Conservation (phyloP, 1,139 yeast species). For the Eremothecium cymbalariae region DNA sequence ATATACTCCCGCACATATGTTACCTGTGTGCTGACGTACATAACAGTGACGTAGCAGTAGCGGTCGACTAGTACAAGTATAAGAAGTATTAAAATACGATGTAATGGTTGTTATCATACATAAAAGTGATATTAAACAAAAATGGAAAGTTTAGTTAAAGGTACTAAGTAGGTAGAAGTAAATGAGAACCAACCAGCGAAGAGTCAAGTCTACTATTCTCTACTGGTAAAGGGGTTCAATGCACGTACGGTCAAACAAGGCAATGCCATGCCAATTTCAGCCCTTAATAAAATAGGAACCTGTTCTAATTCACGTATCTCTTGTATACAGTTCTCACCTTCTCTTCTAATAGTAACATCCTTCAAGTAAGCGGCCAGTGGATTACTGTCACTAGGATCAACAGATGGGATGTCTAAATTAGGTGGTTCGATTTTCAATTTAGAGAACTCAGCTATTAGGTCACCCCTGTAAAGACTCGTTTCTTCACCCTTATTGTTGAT, state of each 20-base stretch:
- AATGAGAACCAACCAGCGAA: background rate
- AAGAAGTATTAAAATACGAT: no score
- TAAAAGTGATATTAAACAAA: background rate
- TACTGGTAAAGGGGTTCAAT: conserved; percentile 66
- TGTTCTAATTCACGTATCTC: conserved; percentile 69
- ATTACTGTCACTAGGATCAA: conserved; percentile 23
- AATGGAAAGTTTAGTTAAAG: background rate
- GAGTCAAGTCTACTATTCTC: conserved; percentile 8
- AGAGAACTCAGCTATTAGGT: conserved; percentile 42
- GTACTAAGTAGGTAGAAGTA: background rate
- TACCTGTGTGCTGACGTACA: no score
- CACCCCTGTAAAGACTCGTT: conserved; percentile 30
- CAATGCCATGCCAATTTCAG: conserved; percentile 89
- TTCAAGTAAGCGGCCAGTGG: conserved; percentile 52
- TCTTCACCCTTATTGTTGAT: background rate
- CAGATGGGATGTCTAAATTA: conserved; percentile 37
- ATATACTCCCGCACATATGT: no score
- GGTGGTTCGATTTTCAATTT: conserved; percentile 50
- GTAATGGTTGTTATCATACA: no score
- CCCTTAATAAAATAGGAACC: conserved; percentile 79
- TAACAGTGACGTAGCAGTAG: no score
- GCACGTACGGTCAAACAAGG: conserved; percentile 93
- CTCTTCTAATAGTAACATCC: conserved; percentile 48
- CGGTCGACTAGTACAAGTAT: no score
- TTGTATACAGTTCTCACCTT: conserved; percentile 59